Percentiles rank a stretch among this genome's conserved stretches.
Conservation (phyloP, 177 flowering plant species). For the Vitis hybrid region DNA sequence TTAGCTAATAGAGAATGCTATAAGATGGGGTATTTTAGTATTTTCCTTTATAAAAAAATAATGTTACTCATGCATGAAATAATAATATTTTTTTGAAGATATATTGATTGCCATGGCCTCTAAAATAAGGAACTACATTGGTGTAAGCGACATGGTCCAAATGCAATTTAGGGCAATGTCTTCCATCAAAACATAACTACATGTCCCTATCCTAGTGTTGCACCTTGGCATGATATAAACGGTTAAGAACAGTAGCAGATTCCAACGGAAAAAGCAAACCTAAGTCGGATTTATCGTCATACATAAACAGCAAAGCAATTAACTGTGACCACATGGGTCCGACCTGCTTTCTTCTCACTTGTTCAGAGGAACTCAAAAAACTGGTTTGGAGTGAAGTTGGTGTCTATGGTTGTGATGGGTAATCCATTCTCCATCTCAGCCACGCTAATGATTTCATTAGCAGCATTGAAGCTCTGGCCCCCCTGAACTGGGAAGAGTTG, state of each 20-base stretch:
- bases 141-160: constrained; percentile 33
- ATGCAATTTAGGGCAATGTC: constrained; percentile 30
- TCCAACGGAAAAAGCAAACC: constrained; percentile 22
- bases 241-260: constrained; percentile 21
- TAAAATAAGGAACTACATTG: constrained; percentile 10
- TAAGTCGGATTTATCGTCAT: not conserved
- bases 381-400: constrained; percentile 26
- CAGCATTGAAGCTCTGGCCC: constrained; percentile 7
- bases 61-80: too few relatives aligned
- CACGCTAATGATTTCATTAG: not conserved
- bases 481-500: constrained; percentile 52
- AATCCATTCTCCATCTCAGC: constrained; percentile 18
- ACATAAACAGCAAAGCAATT: constrained; percentile 9
- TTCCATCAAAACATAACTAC: constrained; percentile 8
- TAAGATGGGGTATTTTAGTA: too few relatives aligned
- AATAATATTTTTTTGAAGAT: too few relatives aligned
- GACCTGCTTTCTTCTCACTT: constrained; percentile 17
- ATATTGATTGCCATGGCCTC: too few relatives aligned
- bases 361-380: constrained; percentile 59
- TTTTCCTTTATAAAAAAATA: too few relatives aligned
- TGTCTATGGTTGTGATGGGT: constrained; percentile 7
- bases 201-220: constrained; percentile 9
- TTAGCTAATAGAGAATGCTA: too few relatives aligned
- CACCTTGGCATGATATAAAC: constrained; percentile 16
- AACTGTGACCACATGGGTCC: constrained; percentile 13